Conservation (phyloP, 78 protist genomes). For the Polysphondylium violaceum region DNA sequence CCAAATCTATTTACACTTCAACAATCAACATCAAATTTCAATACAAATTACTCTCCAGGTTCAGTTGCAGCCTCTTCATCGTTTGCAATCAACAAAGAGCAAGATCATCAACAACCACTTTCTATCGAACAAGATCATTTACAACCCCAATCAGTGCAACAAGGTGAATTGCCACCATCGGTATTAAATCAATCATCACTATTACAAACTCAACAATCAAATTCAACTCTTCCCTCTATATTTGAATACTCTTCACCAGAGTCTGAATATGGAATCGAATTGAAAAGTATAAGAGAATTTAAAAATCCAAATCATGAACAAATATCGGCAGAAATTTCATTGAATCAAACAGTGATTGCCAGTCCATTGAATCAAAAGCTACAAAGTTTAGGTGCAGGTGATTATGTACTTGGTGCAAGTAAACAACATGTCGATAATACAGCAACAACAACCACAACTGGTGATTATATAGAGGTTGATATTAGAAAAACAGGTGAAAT, state of each 20-base stretch:
- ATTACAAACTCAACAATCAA: too few relatives aligned
- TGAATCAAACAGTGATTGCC: too few relatives aligned
- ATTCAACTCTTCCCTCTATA: too few relatives aligned
- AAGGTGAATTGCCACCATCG: background rate
- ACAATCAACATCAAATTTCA: background rate
- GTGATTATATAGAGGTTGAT: background rate
- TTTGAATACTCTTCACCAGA: too few relatives aligned
- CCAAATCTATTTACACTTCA: slow-evolving; percentile 1
- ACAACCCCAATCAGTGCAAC: background rate
- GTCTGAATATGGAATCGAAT: too few relatives aligned
- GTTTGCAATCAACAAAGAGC: slow-evolving; percentile 10
- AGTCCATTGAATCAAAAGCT: background rate
- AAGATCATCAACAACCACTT: background rate
- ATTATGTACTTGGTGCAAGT: too few relatives aligned
- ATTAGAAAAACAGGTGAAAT: background rate
- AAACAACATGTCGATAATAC: background rate
- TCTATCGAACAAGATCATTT: background rate
- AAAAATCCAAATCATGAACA: too few relatives aligned
- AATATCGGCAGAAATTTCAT: too few relatives aligned
- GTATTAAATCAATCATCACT: background rate
- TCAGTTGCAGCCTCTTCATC: background rate
- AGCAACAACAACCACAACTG: slow-evolving; percentile 2
- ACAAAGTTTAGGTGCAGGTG: too few relatives aligned
- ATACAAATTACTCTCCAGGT: background rate
- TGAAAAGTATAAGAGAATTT: too few relatives aligned